Evolutionary conservation across 495 filamentous ascomycete species (phyloP), one percentile per base, ranked within the genome.

Genomic region (Penicillium atrosanguineum): DNA sequence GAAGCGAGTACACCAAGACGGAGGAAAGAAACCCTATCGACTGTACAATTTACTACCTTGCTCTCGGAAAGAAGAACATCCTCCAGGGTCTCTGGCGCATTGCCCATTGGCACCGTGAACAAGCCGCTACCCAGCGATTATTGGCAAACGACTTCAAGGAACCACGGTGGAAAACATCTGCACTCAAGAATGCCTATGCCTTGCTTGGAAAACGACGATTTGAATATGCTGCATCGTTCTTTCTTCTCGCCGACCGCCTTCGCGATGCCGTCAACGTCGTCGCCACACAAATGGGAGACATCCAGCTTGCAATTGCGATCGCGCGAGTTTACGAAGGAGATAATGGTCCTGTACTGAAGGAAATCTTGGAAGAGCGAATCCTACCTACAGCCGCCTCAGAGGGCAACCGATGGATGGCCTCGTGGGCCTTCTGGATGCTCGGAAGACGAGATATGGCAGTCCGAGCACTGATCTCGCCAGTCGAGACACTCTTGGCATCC

Each of bases 111-210:
- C 86, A 94, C 61, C 81, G 79, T 45, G 94, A 99, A 67, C 95
- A 97, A 69, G 72, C 59, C 8, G 80, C 85, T 0, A 99, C 94
- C 8, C 81, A 82, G 45, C 80, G 76, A 48, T 75, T 99, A 21
- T 70, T 99, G 16, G 79, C 85, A 7, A 95, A 96, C 58, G 88
- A 97, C 67, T 99, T 99, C 70, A 75, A 82, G 5, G 88, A 95
- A 50, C 74, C 81, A 11, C 84, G 89, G 56, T 96, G 94, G 91
- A 88, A 83, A 72, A 96, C 89, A 2, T 85, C 90, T 3, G 94
- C 95, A 11, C 68, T 95, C 52, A 99, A 99, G 71, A 99, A 99
- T 63, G 94, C 94, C 2, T 99, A 95, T 70, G 92, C 93, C n/a
- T 67, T 99, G 52, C 85, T 97, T 65, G 93, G 91, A 40, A 94